A percentile compares a stretch with the other conserved stretches of the same genome.
These are phyloP conservation scores for Ascochyta lentis DNA, from an alignment of 2,329 filamentous ascomycete genomes.

Conservation along the genomic window DNA sequence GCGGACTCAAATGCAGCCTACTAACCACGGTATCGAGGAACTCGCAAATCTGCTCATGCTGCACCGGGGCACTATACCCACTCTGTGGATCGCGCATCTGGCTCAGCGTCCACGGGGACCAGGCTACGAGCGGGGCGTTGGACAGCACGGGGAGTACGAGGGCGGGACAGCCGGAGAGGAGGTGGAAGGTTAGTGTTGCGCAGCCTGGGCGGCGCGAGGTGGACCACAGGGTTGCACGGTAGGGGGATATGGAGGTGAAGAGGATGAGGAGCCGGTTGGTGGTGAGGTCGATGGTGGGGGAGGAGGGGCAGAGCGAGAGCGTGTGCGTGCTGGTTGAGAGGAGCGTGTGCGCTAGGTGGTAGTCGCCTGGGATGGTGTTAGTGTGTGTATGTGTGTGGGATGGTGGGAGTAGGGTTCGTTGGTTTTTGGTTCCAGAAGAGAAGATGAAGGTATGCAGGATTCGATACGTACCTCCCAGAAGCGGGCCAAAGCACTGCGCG, in stretches of 20 bases:
- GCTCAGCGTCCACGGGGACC: conserved; percentile 44
- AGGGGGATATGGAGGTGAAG: conserved; percentile 49
- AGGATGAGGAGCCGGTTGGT: conserved; percentile 46
- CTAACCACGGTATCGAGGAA: conserved; percentile 42
- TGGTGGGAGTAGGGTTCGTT: too few species aligned
- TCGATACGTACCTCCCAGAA: conserved; percentile 38
- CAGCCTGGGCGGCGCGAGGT: conserved; percentile 48
- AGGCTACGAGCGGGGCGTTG: conserved; percentile 39
- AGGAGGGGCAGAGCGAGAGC: conserved; percentile 42
- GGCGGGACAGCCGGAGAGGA: conserved; percentile 48
- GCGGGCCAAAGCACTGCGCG: conserved; percentile 48
- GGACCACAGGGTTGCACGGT: conserved; percentile 45
- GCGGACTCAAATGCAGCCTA: conserved; percentile 30
- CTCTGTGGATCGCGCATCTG: conserved; percentile 35
- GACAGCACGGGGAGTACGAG: conserved; percentile 45
- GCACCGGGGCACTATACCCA: conserved; percentile 32
- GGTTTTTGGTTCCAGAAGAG: too few species aligned
- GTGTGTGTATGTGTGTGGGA: not conserved
- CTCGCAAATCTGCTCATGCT: conserved; percentile 47
- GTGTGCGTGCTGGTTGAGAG: conserved; percentile 41
- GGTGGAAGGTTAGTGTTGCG: conserved; percentile 47
- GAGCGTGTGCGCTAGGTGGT: conserved; percentile 46
- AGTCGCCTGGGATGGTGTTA: conserved; percentile 33
- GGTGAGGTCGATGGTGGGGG: conserved; percentile 36
- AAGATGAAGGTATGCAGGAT: not conserved